Evolutionary conservation across 2,329 filamentous ascomycete species (phyloP), one percentile per base, ranked within the genome.

Genomic region (Aspergillus carbonarius): DNA sequence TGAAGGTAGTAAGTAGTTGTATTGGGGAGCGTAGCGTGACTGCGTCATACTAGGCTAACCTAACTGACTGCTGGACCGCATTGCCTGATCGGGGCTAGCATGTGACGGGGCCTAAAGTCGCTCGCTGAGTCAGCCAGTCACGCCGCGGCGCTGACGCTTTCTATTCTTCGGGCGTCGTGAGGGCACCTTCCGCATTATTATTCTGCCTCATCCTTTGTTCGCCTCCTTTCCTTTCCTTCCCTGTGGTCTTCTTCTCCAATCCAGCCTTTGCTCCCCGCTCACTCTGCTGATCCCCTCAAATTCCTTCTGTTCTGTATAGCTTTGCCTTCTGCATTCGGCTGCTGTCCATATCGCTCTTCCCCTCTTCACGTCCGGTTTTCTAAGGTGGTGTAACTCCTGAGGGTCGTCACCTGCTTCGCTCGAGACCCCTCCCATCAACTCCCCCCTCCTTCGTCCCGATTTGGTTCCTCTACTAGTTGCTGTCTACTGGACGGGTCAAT

Each of bases 401-500:
- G 54, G 57, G 42, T 25, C 25, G 20, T 50, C 20, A 40, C 25
- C 46, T 35, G 10, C 15, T 48, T 48, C 49, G 12, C 39, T 25
- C 18, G 12, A 46, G 48, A 32, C 40, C 46, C 25, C 52, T 50
- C 32, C 23, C 50, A 40, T 25, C 54, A 48, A 55, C 18, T 52
- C 30, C 35, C 20, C 30, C 9, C 30, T 30, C 9, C 39, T 57
- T 58, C 58, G 44, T 55, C 50, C 61, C 55, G 40, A 50, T 54
- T 58, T 34, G 48, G 52, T 47, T 37, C 53, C 52, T 64, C 60
- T 60, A 46, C 65, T 60, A 60, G 62, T 65, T 55, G 54, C 60
- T 60, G 30, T 63, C 55, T 61, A 57, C 58, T 60, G 53, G 58
- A 60, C 64, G 59, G 60, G 57, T 66, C 63, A 57, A 59, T 66